Evolutionary conservation across 192 early-diverging fungal genomes (phyloP).

Genomic region (Anaeromyces robustus): DNA sequence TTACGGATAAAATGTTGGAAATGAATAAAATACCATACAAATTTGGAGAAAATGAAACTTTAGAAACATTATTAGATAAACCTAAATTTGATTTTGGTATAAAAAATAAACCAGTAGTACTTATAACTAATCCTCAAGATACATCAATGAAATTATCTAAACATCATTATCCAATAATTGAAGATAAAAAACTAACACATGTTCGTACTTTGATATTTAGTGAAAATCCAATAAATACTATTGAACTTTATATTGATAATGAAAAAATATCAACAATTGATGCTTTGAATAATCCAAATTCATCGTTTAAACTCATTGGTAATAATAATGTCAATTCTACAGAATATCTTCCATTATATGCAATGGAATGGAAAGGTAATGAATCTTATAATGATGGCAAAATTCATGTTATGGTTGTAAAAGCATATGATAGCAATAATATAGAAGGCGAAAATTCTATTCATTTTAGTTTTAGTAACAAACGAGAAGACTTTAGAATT

Average conservation of each 20-base stretch:
- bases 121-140: conserved; percentile 84
- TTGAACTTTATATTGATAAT: conserved; percentile 35
- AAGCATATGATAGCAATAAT: conserved; percentile 39
- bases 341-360: conserved; percentile 54
- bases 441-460: conserved; percentile 12
- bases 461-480: neutral
- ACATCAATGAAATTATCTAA: conserved; percentile 47
- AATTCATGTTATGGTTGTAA: conserved; percentile 43
- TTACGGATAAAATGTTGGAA: conserved; percentile 56
- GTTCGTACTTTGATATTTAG: conserved; percentile 68
- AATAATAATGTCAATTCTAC: conserved; percentile 11
- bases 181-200: conserved; percentile 42
- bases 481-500: neutral
- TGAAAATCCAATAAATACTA: conserved; percentile 13
- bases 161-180: conserved; percentile 49
- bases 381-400: conserved; percentile 41
- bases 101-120: conserved; percentile 38
- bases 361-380: conserved; percentile 49
- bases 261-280: conserved; percentile 18
- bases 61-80: neutral
- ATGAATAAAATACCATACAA: conserved; percentile 35
- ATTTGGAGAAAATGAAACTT: conserved; percentile 1
- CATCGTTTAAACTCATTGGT: conserved; percentile 2
- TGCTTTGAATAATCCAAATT: conserved; percentile 9
- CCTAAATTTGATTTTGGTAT: neutral